Conservation (phyloP, 257 asterid genomes). For the Solanum sejunctum region DNA sequence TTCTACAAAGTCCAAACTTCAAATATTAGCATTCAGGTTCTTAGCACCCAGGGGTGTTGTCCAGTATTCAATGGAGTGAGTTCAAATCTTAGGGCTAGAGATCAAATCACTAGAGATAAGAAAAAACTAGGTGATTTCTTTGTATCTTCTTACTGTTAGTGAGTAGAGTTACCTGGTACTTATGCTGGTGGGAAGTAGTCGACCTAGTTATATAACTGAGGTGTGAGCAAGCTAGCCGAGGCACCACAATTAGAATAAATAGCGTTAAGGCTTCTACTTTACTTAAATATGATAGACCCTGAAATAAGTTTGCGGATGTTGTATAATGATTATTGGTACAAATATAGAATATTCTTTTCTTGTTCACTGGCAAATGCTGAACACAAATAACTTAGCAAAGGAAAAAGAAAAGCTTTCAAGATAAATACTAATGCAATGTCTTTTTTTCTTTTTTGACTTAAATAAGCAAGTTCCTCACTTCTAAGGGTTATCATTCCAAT, state of each 20-base stretch:
- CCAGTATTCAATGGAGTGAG: background rate
- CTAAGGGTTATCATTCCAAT: background rate
- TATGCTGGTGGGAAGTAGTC: background rate
- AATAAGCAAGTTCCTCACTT: background rate
- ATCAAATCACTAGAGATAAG: background rate
- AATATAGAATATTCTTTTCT: background rate
- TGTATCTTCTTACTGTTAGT: background rate
- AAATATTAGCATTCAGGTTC: background rate
- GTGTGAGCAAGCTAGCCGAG: background rate
- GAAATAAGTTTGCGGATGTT: background rate
- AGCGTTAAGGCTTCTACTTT: background rate
- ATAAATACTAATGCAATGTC: background rate
- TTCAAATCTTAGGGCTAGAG: background rate
- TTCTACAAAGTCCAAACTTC: background rate
- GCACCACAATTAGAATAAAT: background rate
- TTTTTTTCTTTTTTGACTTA: background rate
- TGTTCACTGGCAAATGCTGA: background rate
- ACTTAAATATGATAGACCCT: background rate
- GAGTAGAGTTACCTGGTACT: background rate
- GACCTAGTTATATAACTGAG: background rate
- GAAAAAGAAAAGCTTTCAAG: background rate
- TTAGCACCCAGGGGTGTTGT: background rate
- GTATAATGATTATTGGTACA: background rate
- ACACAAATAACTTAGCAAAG: background rate
- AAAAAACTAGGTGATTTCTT: background rate